Base-by-base conservation (phyloP, 305 asterid genomes). In the Rubia peregrina region DNA sequence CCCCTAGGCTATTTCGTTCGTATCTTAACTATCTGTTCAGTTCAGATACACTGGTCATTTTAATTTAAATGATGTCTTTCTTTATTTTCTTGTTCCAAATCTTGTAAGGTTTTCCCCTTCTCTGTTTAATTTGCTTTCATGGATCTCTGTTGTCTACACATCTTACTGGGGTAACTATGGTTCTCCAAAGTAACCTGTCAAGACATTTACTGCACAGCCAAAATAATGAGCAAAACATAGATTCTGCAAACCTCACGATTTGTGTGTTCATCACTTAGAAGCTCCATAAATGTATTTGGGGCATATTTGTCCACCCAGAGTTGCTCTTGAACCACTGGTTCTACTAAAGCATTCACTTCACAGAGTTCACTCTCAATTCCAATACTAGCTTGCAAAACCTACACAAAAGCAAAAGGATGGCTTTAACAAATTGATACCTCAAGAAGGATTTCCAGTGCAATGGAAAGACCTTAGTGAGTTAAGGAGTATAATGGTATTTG, bases 251-350 rank as follows among this genome's bases (percentile, higher is more conserved):
- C 99, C 96, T 94, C 97, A 71, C 99, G 98, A 76, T 94, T 94
- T 71, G 96, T 94, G 76, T 91, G 89, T 74, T 94, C 99, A 67
- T 91, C 96, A 80, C 99, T 94, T 72, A 94, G 98, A 79, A 94
- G 99, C 86, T 94, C 99, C 12, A 90, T 89, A 82, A 94, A 94
- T 57, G 98, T 86, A 76, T 85, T 91, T 70, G 99, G 99, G 77
- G 99, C 89, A 81, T 91, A 94, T 71, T 90, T 94, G 78, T 94
- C 96, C 77, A 94, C 99, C 99, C 99, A 94, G 74, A 91, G 99
- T 80, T 86, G 80, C 75, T 91, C 95, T 62, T 59, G 83, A 65
- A 72, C 74, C 70, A 83, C 82, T 71, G 87, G 76, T 77, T 72
- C 81, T 73, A 80, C 73, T 63, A 85, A 73, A 71, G 79, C 74